Percentiles rank a stretch among this genome's conserved stretches.
Evolutionary conservation across 768 basidiomycete species (phyloP).

Genomic region (Lepiota brunneoincarnata): DNA sequence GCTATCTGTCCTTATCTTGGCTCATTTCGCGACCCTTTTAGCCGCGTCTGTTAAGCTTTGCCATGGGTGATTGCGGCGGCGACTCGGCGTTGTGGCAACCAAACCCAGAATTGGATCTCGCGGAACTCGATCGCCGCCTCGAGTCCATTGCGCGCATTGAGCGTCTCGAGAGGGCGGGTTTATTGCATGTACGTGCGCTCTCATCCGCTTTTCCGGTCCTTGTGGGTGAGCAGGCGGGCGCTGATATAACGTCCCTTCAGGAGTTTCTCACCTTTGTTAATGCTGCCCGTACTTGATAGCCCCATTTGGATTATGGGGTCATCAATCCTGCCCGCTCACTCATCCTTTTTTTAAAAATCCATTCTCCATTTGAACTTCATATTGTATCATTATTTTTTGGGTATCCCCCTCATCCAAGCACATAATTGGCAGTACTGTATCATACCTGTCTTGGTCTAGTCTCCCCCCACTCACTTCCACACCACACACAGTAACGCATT

Average conservation of each 20-base stretch:
- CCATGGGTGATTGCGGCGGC: not conserved
- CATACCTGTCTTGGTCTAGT: not conserved
- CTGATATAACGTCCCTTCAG: not conserved
- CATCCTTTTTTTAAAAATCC: not conserved
- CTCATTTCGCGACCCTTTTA: not conserved
- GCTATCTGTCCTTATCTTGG: not conserved
- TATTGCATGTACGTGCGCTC: not conserved
- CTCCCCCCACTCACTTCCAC: not conserved
- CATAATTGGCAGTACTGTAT: not conserved
- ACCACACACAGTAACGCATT: no score
- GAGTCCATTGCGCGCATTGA: slow-evolving; percentile 81
- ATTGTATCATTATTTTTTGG: not conserved
- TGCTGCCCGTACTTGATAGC: not conserved
- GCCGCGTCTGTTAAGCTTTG: slow-evolving; percentile 5
- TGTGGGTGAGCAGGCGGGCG: no score
- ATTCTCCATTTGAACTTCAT: not conserved
- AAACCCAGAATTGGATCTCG: slow-evolving; percentile 43
- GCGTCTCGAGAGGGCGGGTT: slow-evolving; percentile 12
- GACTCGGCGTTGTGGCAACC: not conserved
- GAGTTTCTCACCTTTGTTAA: not conserved
- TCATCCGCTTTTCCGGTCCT: not conserved
- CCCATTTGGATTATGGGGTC: not conserved
- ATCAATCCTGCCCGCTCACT: not conserved
- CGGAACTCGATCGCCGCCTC: slow-evolving; percentile 82
- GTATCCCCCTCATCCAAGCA: not conserved